Evolutionary conservation across 2,329 filamentous ascomycete species (phyloP).

Genomic region (Triangularia setosa): DNA sequence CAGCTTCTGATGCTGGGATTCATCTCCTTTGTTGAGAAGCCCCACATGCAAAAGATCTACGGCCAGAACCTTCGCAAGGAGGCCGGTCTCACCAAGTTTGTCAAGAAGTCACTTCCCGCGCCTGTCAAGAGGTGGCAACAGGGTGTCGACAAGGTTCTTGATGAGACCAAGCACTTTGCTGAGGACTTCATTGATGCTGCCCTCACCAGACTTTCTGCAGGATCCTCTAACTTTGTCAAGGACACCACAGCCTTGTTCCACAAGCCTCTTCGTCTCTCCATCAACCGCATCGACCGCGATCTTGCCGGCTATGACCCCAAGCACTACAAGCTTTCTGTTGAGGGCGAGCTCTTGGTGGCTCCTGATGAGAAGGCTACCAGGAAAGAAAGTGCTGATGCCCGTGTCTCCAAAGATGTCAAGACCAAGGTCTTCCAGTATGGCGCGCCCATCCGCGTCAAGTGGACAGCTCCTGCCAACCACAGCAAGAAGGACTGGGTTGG

Average conservation of each 20-base stretch:
- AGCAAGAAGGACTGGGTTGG: conserved; percentile 93
- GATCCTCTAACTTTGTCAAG: conserved; percentile 80
- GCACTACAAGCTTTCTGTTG: conserved; percentile 73
- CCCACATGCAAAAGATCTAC: conserved; percentile 98
- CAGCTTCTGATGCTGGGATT: conserved; percentile 83
- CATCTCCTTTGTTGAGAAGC: conserved; percentile 89
- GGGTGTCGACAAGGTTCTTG: conserved; percentile 81
- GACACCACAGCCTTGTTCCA: conserved; percentile 88
- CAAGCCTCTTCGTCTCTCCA: conserved; percentile 79
- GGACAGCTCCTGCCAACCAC: conserved; percentile 85
- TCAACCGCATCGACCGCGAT: conserved; percentile 75
- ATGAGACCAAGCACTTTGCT: conserved; percentile 81
- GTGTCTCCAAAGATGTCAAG: conserved; percentile 66
- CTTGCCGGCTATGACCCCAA: conserved; percentile 74
- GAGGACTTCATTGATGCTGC: conserved; percentile 87
- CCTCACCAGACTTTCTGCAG: conserved; percentile 78
- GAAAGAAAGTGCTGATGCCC: conserved; percentile 68
- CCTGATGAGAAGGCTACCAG: conserved; percentile 60
- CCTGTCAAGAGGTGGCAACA: conserved; percentile 80
- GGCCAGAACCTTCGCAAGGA: conserved; percentile 77
- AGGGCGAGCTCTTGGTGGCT: conserved; percentile 55
- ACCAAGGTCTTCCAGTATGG: conserved; percentile 85
- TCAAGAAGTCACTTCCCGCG: conserved; percentile 79
- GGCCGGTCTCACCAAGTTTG: conserved; percentile 86
- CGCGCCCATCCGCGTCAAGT: conserved; percentile 81